Base-by-base conservation (phyloP, 2,329 filamentous ascomycete species). In the Phaeophleospora eucalypticola region DNA sequence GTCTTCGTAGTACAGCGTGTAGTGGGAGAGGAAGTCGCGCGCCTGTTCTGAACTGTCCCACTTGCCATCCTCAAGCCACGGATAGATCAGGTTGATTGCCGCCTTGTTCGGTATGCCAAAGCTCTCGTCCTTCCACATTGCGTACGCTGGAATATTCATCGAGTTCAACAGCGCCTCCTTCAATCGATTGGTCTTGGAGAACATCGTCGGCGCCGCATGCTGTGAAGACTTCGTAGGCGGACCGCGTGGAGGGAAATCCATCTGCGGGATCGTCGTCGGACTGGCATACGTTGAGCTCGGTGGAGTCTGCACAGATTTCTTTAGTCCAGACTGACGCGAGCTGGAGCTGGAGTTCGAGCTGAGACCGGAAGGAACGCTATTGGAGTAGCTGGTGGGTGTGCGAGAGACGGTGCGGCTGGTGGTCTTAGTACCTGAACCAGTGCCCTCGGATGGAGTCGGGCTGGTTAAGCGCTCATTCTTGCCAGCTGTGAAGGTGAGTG, bases 121-220 rank as follows among this genome's bases (percentile, higher is more conserved):
- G 39, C 80, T 84, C 43, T 84, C 81, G 54, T 91, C 87, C 60
- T 83, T 85, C 87, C 87, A 90, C 81, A 89, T 86, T 18, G 84
- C 83, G 36, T 89, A 71, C 17, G 88, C 83, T 0, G 87, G 86
- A 61, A 87, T 82, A 51, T 81, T 78, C 19, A 87, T 86, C 33
- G 82, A 86, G 60, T 89, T 85, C 4, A 91, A 70, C 16, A 90
- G 74, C 1, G 86, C 85, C 61, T 90, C 86, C 64, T 89, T 90
- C 71, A 91, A 80, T 41, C 83, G 73, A 6, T 79, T 81, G 45
- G 87, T 80, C 62, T 89, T 91, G 58, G 87, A 82, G 18, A 89
- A 74, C 10, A 85, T 72, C 0, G 84, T 84, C 0, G 84, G 81
- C 2, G 79, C 74, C 45, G 75, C 76, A 0, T 78, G 73, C n/a